A percentile compares a stretch with the other conserved stretches of the same genome.
Conservation (phyloP, 192 early-diverging fungal species). For the Umbelopsis ramanniana region DNA sequence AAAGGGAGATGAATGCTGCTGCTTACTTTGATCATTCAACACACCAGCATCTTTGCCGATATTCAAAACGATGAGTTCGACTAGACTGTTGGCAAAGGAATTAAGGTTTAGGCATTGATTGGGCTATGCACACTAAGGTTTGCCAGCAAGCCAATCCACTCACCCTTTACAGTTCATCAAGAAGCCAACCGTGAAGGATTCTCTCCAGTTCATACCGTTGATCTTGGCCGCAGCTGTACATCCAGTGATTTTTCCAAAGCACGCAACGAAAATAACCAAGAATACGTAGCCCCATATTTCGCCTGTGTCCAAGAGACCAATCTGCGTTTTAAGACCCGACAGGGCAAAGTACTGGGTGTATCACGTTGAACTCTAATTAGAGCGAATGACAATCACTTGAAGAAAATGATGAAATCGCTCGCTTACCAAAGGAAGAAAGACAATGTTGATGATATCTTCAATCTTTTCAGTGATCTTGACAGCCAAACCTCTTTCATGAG, state of each 20-base stretch:
- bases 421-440: conserved; percentile 84
- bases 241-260: conserved; percentile 87
- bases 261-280: conserved; percentile 77
- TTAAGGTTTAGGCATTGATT: conserved; percentile 14
- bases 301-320: conserved; percentile 73
- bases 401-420: neutral
- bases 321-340: conserved; percentile 89
- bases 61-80: conserved; percentile 96
- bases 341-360: conserved; percentile 84
- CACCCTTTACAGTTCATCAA: conserved; percentile 96
- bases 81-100: conserved; percentile 58
- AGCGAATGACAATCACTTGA: neutral
- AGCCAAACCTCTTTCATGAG: conserved; percentile 88
- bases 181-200: conserved; percentile 83
- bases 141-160: conserved; percentile 1
- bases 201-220: conserved; percentile 76
- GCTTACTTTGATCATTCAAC: conserved; percentile 63
- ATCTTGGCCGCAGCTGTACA: conserved; percentile 71
- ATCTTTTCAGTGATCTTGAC: conserved; percentile 89
- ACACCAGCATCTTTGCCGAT: conserved; percentile 86
- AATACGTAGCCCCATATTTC: conserved; percentile 77
- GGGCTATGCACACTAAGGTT: neutral
- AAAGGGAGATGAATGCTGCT: conserved; percentile 19
- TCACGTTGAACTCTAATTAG: conserved; percentile 5
- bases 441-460: conserved; percentile 85